These are phyloP conservation scores for Verticillium longisporum DNA, from an alignment of 2,329 filamentous ascomycete genomes.

Conservation along the genomic window DNA sequence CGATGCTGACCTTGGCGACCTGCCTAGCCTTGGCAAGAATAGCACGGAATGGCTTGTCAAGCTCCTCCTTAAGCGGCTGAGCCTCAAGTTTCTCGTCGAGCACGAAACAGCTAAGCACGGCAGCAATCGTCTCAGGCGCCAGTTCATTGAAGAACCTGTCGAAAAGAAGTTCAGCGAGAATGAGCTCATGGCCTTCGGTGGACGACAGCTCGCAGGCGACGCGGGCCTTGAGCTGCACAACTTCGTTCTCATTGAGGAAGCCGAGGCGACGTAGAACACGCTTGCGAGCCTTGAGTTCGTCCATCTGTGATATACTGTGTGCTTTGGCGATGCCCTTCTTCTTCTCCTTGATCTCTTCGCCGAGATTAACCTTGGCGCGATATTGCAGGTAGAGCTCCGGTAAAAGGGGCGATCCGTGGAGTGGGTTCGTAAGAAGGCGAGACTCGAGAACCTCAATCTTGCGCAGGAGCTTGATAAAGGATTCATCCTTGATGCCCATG, in stretches of 20 bases:
- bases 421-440: conserved; percentile 76
- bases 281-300: conserved; percentile 94
- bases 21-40: conserved; percentile 81
- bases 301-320: conserved; percentile 83
- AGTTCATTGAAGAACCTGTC: conserved; percentile 98
- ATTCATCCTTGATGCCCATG: conserved; percentile 88
- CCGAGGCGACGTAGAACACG: conserved; percentile 87
- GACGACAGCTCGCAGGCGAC: conserved; percentile 98
- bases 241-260: conserved; percentile 92
- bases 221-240: conserved; percentile 93
- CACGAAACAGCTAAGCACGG: conserved; percentile 87
- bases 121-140: conserved; percentile 77
- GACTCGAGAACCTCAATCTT: conserved; percentile 98
- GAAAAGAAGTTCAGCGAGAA: conserved; percentile 89
- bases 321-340: conserved; percentile 84
- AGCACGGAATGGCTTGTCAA: conserved; percentile 78
- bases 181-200: conserved; percentile 80
- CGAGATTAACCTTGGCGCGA: conserved; percentile 67
- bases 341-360: conserved; percentile 74
- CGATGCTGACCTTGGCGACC: conserved; percentile 88
- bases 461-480: conserved; percentile 84
- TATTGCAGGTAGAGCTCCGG: conserved; percentile 84
- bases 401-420: conserved; percentile 84
- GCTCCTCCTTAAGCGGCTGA: conserved; percentile 69
- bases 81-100: conserved; percentile 94